Conservation (phyloP, 2,329 filamentous ascomycete species). For the Fusarium verticillioides region DNA sequence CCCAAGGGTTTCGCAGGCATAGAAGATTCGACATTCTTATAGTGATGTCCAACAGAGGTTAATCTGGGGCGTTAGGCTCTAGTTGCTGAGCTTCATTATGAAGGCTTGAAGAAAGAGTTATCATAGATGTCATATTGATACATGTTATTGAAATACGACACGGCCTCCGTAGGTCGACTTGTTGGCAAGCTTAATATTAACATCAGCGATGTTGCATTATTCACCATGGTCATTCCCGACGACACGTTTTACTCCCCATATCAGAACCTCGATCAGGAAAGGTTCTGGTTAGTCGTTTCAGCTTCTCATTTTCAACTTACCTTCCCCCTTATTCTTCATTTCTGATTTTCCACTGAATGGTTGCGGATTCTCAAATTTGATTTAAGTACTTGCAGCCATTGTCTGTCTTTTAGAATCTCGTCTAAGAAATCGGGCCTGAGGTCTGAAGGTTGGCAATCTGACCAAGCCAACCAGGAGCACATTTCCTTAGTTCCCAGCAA, state of each 20-base stretch:
- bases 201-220: not conserved
- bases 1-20: not conserved
- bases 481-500: not conserved
- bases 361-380: not conserved
- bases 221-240: not conserved
- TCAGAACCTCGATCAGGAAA: not conserved
- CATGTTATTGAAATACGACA: not conserved
- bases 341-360: not conserved
- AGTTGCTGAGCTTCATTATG: not conserved
- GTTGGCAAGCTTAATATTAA: not conserved
- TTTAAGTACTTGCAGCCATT: not conserved
- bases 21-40: not conserved
- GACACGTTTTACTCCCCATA: not conserved
- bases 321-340: not conserved
- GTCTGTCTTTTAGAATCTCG: too few species aligned
- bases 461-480: not conserved
- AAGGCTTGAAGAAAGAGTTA: not conserved
- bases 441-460: not conserved
- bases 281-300: not conserved
- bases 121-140: not conserved
- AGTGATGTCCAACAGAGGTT: not conserved
- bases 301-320: not conserved
- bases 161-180: not conserved
- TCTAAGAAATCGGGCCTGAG: not conserved
- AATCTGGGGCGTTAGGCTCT: not conserved